Base-by-base conservation (phyloP, 768 basidiomycete genomes). In the Kwoniella europaea region DNA sequence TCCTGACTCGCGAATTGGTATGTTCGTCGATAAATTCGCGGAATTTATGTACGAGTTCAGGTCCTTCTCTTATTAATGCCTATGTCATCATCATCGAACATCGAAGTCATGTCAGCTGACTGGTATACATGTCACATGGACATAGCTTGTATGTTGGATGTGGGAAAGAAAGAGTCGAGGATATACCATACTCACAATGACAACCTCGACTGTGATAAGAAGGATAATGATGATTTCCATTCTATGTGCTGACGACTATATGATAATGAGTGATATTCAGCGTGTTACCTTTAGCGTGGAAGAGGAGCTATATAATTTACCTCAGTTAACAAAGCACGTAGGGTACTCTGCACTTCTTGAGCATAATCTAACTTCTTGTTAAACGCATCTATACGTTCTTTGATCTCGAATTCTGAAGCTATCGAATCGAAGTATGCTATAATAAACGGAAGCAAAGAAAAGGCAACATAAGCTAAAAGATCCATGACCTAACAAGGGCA, bases 221-320 rank as follows among this genome's bases (percentile, higher is more conserved):
- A 89, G 87, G 74, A 98, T 98, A 81, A 98, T 98, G 72, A 98
- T 91, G 4, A 96, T 86, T 84, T 98, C 96, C 91, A 98, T 94
- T 2, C 91, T 89, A 78, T 97, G 93, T 2, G 88, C 88, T 4
- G 92, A 92, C 3, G 93, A 92, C 92, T 96, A 76, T 10, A 71
- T 60, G 59, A 61, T 61, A 10, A 35, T 10, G 15, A 41, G 1
- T 35, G 63, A 66, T 27, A 1, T 15, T n/a, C 55, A 56, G 27
- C 27, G 27, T 27, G 3, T 27, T 27, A 4, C 27, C 27, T 27
- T 27, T 27, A 27, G 27, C 27, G 27, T 4, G 27, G 27, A 27
- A 27, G 4, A 27, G 27, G 27, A 27, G 27, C 27, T 27, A 27
- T 27, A 27, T 27, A 3, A 68, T 75, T 53, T 77, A 91, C 93